Base-by-base conservation (phyloP, 768 basidiomycete genomes). In the Lentinula aciculospora region DNA sequence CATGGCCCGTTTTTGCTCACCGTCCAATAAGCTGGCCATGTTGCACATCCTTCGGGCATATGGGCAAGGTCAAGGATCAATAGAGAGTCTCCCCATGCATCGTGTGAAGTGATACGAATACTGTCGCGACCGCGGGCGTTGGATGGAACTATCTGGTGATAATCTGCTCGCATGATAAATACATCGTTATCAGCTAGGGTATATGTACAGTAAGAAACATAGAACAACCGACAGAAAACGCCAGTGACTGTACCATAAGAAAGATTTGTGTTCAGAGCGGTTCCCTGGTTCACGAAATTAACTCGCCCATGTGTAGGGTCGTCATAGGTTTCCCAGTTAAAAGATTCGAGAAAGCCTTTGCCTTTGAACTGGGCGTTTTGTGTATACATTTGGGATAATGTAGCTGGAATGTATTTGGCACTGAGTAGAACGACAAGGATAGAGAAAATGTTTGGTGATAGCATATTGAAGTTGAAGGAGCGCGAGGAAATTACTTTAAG, bases 301-400 rank as follows among this genome's bases (percentile, higher is more conserved):
- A 84, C 82, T 51, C 80, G 71, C n/a, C 85, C 85, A 60, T 85
- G 80, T 0, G 85, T 87, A n/a, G 83, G 84, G 64, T 87, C 85
- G 57, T 76, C 63, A 27, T 66, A 54, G 7, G 76, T 77, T 61
- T 81, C 74, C 78, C 79, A 86, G 1, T 63, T 67, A 72, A 78
- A 87, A 5, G 37, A 19, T 12, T 72, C 51, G 58, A 79, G 71
- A 64, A 87, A 87, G 63, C 72, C 71, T 21, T 50, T 2, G 4
- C 71, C 71, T 10, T 62, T 57, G 59, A 60, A 69, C 3, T 55
- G 61, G 42, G 71, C 66, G 19, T 37, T 31, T 42, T 68, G 17
- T 21, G 50, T 53, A 50, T 67, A 50, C 19, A 17, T 10, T 50
- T 50, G 49, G 19, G 49, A 50, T 7, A 50, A 21, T 21, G 19